These are phyloP conservation scores for Saraca asoca DNA, from an alignment of 331 rosid species.

Conservation along the genomic window DNA sequence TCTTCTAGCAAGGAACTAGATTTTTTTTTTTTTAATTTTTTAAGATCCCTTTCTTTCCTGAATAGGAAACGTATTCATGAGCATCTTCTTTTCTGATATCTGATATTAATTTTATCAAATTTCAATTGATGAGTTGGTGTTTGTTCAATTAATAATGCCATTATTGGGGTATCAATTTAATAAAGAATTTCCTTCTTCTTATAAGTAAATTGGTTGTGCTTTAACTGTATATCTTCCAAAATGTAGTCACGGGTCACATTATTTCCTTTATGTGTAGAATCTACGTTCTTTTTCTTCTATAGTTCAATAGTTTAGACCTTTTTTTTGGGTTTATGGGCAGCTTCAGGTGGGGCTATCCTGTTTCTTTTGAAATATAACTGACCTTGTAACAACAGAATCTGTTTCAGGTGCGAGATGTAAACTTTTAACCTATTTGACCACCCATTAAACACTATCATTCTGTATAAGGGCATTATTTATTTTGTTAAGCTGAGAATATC, in stretches of 20 bases:
- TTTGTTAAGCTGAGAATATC: too few relatives aligned
- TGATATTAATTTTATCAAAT: constrained; percentile 1
- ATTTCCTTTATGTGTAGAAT: neutral
- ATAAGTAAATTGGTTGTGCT: neutral
- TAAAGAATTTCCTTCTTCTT: neutral
- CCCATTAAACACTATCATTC: too few relatives aligned
- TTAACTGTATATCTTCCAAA: neutral
- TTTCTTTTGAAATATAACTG: too few relatives aligned
- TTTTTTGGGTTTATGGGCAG: too few relatives aligned
- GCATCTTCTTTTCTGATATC: neutral
- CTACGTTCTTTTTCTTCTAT: neutral
- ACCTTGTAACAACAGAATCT: too few relatives aligned
- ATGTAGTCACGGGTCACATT: neutral
- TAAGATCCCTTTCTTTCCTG: neutral
- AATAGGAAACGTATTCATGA: neutral
- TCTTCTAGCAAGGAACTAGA: neutral
- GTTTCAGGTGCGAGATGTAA: too few relatives aligned
- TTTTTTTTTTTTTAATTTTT: neutral
- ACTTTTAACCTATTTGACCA: too few relatives aligned
- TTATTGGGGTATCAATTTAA: neutral
- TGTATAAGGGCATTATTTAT: too few relatives aligned
- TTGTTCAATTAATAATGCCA: neutral
- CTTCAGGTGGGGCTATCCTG: too few relatives aligned
- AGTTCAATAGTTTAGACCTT: too few relatives aligned
- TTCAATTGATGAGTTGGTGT: neutral